Evolutionary conservation across 73 alveolate genomes (phyloP), one percentile per base, ranked within the genome.

Genomic region (Loxodes magnus): DNA sequence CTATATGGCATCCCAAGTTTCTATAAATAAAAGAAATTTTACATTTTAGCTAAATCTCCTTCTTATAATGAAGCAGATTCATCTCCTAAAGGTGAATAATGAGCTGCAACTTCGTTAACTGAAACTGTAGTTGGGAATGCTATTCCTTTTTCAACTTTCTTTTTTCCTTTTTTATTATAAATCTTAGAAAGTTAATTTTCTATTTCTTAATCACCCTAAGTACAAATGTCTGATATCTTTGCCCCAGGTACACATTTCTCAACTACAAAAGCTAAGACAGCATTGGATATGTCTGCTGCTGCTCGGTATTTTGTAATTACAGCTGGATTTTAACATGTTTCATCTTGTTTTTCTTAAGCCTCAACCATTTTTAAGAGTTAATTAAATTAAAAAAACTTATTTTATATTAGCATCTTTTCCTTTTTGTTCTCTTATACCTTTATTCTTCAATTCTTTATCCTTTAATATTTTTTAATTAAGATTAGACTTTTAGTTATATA

Each of bases 71-170:
- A 46, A 25, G 59, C 43, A 51, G 79, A 51, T 58, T 77, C 97
- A 43, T 62, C 94, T 50, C 62, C 58, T 41, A 88, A 80, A 4
- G 99, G 97, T 16, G 98, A 86, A 51, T 59, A 90, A 74, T 90
- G 91, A 5, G 96, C 99, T 52, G 78, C 64, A 35, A 93, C 68
- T 74, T 93, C 74, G 82, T 93, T 93, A 25, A 90, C 97, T 20
- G 98, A 86, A 57, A 93, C 68, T 44, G 96, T 79, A 29, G 96
- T 87, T 21, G 99, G 99, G 90, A 88, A 89, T 36, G 99, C 98
- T 23, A 87, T 64, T 9, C 99, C 99, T 81, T 89, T 86, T 65
- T 84, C 93, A 3, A 86, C 61, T n/a, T n/a, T n/a, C 71, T 83
- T n/a, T n/a, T n/a, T n/a, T 72, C 87, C 82, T 79, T 52, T 79